Evolutionary conservation across 2,329 filamentous ascomycete species (phyloP).

Genomic region (Stachybotrys elegans): DNA sequence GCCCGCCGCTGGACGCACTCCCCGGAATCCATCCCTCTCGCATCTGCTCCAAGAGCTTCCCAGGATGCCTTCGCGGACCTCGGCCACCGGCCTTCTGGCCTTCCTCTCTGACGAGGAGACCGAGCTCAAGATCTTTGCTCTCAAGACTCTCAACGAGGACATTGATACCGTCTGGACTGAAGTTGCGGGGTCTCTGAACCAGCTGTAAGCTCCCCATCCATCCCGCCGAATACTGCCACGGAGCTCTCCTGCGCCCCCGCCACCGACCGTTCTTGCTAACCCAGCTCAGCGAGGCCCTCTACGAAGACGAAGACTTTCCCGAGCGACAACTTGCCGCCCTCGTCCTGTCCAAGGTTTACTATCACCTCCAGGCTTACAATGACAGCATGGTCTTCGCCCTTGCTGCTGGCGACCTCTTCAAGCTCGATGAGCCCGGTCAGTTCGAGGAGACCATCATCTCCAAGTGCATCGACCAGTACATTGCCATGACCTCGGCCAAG

Average conservation of each 20-base stretch:
- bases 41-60: constrained; percentile 10
- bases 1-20: constrained; percentile 7
- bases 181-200: constrained; percentile 83
- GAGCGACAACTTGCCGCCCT: constrained; percentile 91
- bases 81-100: constrained; percentile 89
- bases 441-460: constrained; percentile 99
- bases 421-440: constrained; percentile 84
- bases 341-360: constrained; percentile 96
- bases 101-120: constrained; percentile 93
- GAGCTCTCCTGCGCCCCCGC: too few species aligned
- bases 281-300: constrained; percentile 76
- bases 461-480: constrained; percentile 97
- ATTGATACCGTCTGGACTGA: constrained; percentile 98
- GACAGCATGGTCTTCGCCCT: constrained; percentile 99
- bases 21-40: constrained; percentile 13
- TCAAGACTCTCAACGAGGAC: constrained; percentile 92
- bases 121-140: constrained; percentile 89
- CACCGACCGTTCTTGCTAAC: constrained; percentile 13
- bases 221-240: not conserved
- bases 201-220: constrained; percentile 62
- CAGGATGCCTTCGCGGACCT: constrained; percentile 87
- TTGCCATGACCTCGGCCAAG: constrained; percentile 61
- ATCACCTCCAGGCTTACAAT: constrained; percentile 97
- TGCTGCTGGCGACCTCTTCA: constrained; percentile 90
- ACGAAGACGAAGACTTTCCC: constrained; percentile 92